These are phyloP conservation scores for Populus hybrid DNA, from an alignment of 441 rosid species.

Conservation along the genomic window DNA sequence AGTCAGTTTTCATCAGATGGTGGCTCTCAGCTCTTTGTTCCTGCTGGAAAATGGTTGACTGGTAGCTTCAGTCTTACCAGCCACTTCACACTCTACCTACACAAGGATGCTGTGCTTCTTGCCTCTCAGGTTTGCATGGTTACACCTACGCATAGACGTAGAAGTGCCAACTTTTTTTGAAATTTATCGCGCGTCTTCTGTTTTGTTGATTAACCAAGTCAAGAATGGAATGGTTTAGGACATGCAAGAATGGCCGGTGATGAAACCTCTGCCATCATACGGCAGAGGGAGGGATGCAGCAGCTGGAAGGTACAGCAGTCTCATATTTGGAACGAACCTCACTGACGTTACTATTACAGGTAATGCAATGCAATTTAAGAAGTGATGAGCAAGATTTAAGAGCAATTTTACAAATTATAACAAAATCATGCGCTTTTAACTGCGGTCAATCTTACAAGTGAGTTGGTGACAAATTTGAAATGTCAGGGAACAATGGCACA, in stretches of 20 bases:
- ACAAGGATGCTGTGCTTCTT: conserved; percentile 57
- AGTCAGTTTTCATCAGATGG: conserved; percentile 43
- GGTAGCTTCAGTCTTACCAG: conserved; percentile 72
- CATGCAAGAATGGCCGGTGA: conserved; percentile 50
- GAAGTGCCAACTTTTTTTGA: neutral
- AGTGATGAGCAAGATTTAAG: neutral
- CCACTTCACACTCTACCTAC: conserved; percentile 70
- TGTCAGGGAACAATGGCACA: conserved; percentile 72
- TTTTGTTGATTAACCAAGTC: neutral
- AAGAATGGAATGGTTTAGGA: conserved; percentile 31
- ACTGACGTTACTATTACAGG: conserved; percentile 71
- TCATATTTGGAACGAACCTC: conserved; percentile 65
- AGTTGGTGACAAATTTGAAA: neutral
- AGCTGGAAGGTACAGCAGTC: conserved; percentile 54
- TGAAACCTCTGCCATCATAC: conserved; percentile 56
- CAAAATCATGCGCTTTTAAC: neutral
- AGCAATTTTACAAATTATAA: neutral
- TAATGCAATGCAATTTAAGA: conserved; percentile 12
- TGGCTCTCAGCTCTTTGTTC: conserved; percentile 67
- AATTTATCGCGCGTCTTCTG: neutral
- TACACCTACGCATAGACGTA: neutral
- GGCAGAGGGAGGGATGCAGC: conserved; percentile 73
- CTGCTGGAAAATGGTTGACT: conserved; percentile 76
- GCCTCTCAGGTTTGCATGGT: conserved; percentile 55
- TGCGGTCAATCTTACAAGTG: neutral